Evolutionary conservation across 371 early-diverging fungal species (phyloP), one percentile per base, ranked within the genome.

Genomic region (Cokeromyces recurvatus): DNA sequence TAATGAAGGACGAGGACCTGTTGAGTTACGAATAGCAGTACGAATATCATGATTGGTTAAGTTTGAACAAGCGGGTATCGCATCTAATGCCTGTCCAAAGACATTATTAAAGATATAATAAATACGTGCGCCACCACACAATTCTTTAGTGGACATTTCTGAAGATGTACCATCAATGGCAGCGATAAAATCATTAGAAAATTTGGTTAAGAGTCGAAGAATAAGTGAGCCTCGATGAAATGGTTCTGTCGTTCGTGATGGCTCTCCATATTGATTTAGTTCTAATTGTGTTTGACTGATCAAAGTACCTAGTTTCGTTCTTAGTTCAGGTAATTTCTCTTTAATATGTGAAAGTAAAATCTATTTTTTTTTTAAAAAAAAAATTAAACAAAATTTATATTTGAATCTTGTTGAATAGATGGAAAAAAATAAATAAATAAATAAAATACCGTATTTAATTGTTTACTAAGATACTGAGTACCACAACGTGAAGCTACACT

Each of bases 101-200:
- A 92, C 78, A 46, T 81, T 79, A 58, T 96, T 91, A 68, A 94
- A 92, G 31, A 93, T 91, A 62, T 89, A 90, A 67, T 92, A 90
- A 32, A 96, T 81, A 55, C 92, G 80, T 20, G 94, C 95, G 17
- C 95, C 96, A 38, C 94, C 93, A 51, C 85, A 82, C 64, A 99
- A 66, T 68, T 98, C 98, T 42, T 88, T 90, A 34, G 92, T 87
- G 7, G 92, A 82, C 51, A 94, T 83, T 38, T 97, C 95, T 19
- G 84, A 54, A 2, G 78, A 78, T 11, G 87, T 91, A 25, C 91
- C 93, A 40, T 92, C 89, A 56, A 92, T 85, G 8, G 89, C 81
- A 42, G 87, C 79, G 47, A 78, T 78, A 66, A 91, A 94, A 40
- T 89, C 84, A 38, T 75, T 84, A 11, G 89, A 81, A 61, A 91